Conservation (phyloP, 768 basidiomycete genomes). For the Podaxis mareebaensis region DNA sequence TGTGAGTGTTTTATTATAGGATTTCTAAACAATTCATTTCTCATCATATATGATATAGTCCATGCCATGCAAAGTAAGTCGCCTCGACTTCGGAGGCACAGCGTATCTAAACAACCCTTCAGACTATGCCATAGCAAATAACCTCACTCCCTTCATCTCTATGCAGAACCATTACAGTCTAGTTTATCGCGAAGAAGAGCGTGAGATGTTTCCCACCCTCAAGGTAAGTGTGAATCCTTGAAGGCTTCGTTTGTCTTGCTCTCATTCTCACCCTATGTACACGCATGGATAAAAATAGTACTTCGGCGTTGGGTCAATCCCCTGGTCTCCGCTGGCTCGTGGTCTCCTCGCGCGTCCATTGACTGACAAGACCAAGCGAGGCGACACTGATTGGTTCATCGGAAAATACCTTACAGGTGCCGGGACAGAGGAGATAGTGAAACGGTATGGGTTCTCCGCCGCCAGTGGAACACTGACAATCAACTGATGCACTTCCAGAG, state of each 20-base stretch:
- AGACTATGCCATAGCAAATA: slow-evolving; percentile 63
- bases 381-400: slow-evolving; percentile 32
- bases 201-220: slow-evolving; percentile 60
- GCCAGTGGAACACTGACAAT: neutral
- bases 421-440: slow-evolving; percentile 35
- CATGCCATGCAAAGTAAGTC: slow-evolving; percentile 55
- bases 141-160: slow-evolving; percentile 59
- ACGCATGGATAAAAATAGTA: slow-evolving; percentile 28
- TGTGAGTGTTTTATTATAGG: slow-evolving; percentile 35
- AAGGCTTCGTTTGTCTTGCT: neutral
- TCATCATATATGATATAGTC: slow-evolving; percentile 27
- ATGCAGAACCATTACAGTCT: slow-evolving; percentile 70
- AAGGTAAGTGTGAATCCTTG: slow-evolving; percentile 33
- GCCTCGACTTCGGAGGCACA: neutral
- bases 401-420: slow-evolving; percentile 20
- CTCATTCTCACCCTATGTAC: neutral
- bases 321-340: slow-evolving; percentile 59
- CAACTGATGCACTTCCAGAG: slow-evolving; percentile 27
- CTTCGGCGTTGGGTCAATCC: slow-evolving; percentile 56
- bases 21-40: neutral
- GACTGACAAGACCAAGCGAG: slow-evolving; percentile 39
- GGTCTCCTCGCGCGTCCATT: slow-evolving; percentile 51
- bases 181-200: slow-evolving; percentile 64
- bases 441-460: slow-evolving; percentile 27
- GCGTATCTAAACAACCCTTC: neutral